Percentiles rank a stretch among this genome's conserved stretches.
phyloP scores from a whole-genome alignment of 2,329 filamentous ascomycete genomes.

The Botrytis deweyae region DNA sequence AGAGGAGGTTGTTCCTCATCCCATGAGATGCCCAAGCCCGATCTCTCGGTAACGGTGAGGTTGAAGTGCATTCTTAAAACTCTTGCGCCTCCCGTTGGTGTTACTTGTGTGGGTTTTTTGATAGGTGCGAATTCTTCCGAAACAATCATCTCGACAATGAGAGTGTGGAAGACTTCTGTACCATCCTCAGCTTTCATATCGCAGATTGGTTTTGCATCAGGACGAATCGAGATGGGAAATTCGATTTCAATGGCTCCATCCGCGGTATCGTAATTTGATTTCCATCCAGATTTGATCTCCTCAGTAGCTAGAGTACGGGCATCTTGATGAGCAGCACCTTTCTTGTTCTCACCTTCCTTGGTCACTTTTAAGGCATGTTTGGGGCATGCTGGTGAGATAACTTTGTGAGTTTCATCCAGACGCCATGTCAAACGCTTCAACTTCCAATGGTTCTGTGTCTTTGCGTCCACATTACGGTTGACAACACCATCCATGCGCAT shows the following conservation, averaged over 20 bases:
- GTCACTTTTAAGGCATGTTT: slow-evolving; percentile 66
- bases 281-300: slow-evolving; percentile 87
- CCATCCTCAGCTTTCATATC: slow-evolving; percentile 74
- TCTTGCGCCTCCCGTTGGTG: slow-evolving; percentile 84
- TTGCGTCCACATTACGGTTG: slow-evolving; percentile 63
- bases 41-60: slow-evolving; percentile 86
- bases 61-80: slow-evolving; percentile 92
- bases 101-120: slow-evolving; percentile 65
- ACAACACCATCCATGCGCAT: slow-evolving; percentile 86
- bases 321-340: slow-evolving; percentile 72
- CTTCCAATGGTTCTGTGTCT: slow-evolving; percentile 78
- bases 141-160: slow-evolving; percentile 91
- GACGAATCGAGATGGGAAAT: slow-evolving; percentile 63
- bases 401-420: slow-evolving; percentile 82
- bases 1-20: slow-evolving; percentile 93
- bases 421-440: slow-evolving; percentile 91
- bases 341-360: slow-evolving; percentile 46
- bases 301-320: slow-evolving; percentile 75
- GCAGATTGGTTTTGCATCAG: slow-evolving; percentile 65
- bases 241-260: slow-evolving; percentile 79
- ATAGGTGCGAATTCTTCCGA: slow-evolving; percentile 83
- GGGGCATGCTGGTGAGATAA: slow-evolving; percentile 74
- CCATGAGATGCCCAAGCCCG: slow-evolving; percentile 88
- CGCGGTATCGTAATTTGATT: slow-evolving; percentile 63
- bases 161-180: slow-evolving; percentile 76